Evolutionary conservation across 305 asterid genomes (phyloP), one percentile per base, ranked within the genome.

Genomic region (Solanum hybrid): DNA sequence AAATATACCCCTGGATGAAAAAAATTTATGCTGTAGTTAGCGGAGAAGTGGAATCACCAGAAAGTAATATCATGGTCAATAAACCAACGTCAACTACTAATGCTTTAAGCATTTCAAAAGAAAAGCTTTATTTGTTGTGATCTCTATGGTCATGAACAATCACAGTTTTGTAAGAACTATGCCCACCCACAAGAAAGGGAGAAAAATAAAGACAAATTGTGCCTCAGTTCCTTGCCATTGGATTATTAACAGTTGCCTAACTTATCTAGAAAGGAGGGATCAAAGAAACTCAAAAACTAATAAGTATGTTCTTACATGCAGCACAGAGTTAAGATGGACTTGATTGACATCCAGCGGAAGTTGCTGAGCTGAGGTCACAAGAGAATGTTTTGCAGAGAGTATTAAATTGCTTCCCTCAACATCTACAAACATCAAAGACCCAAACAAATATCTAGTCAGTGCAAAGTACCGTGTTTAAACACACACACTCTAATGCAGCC

Each of bases 371-470:
- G 98, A 93, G 88, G 93, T 93, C 90, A 96, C 92, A 57, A 97
- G 95, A 68, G 99, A 96, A 92, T 93, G 91, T 94, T 97, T 97
- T 70, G 98, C 98, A 90, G 97, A 92, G 87, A 97, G 98, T 72
- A 96, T 89, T 39, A 95, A 91, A 91, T 93, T 95, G 93, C 93
- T 93, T 85, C 99, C 98, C 93, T 96, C 99, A 85, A 92, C 91
- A 93, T 96, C 99, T 97, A 93, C 93, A 93, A 86, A 34, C 85
- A 92, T 90, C 87, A 73, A 88, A 75, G 90, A 83, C 7, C 77
- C 88, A 57, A 34, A 57, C 77, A 85, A 57, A 57, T 85, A 61
- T 85, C 78, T 86, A 86, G 51, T 86, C 78, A 86, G 88, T 86
- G 78, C 78, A 61, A 78, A 81, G 72, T 26, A 20, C 20, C 5